phyloP scores from a whole-genome alignment of 805 yeast genomes.

The Kluyveromyces starmeri region DNA sequence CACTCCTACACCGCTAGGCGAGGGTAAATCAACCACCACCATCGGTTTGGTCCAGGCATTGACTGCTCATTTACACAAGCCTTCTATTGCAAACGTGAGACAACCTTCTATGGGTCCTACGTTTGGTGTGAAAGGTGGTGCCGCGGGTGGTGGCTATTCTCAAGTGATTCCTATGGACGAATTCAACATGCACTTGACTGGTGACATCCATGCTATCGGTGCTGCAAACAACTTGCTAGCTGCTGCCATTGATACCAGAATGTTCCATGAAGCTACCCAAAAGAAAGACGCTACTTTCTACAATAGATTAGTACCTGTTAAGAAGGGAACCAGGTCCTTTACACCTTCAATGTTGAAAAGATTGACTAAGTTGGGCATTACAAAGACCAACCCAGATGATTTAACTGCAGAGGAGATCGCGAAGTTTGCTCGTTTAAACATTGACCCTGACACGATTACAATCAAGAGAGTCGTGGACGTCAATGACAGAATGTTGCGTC shows the following conservation, averaged over 20 bases:
- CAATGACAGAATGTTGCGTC: slow-evolving; percentile 86
- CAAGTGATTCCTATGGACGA: slow-evolving; percentile 88
- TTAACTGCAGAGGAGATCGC: slow-evolving; percentile 69
- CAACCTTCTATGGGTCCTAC: slow-evolving; percentile 95
- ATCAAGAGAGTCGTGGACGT: slow-evolving; percentile 92
- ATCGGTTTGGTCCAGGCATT: slow-evolving; percentile 95
- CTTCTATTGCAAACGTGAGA: slow-evolving; percentile 88
- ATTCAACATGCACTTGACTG: slow-evolving; percentile 77
- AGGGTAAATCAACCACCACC: slow-evolving; percentile 95
- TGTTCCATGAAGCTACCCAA: slow-evolving; percentile 85
- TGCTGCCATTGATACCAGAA: slow-evolving; percentile 81
- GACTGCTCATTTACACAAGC: slow-evolving; percentile 78
- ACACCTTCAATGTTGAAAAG: slow-evolving; percentile 73
- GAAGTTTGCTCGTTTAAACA: slow-evolving; percentile 73
- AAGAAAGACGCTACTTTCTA: slow-evolving; percentile 68
- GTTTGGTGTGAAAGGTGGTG: slow-evolving; percentile 84
- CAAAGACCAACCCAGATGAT: slow-evolving; percentile 69
- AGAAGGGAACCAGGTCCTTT: slow-evolving; percentile 71
- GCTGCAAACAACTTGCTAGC: slow-evolving; percentile 75
- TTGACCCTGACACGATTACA: slow-evolving; percentile 83
- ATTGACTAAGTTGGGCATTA: slow-evolving; percentile 70
- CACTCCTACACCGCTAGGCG: slow-evolving; percentile 97
- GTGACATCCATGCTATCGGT: slow-evolving; percentile 79
- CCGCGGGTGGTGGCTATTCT: slow-evolving; percentile 85
- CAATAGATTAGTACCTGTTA: slow-evolving; percentile 77